A percentile compares a stretch with the other conserved stretches of the same genome.
Evolutionary conservation across 2,329 filamentous ascomycete genomes (phyloP).

Genomic region (Paracamarosporium sp.): DNA sequence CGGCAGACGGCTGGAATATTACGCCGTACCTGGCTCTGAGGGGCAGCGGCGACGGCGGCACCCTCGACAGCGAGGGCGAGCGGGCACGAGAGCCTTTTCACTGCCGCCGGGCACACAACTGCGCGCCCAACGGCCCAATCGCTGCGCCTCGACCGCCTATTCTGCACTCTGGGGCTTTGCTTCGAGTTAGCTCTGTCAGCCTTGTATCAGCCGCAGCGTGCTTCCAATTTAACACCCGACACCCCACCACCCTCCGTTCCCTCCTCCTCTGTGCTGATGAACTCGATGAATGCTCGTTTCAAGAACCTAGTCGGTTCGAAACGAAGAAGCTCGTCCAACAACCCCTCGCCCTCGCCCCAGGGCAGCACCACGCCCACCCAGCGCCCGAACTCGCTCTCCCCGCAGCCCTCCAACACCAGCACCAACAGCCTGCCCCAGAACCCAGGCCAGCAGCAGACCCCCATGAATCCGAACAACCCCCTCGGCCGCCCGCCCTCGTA

Average conservation of each 20-base stretch:
- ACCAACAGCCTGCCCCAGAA: conserved; percentile 43
- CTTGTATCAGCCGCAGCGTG: conserved; percentile 38
- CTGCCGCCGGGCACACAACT: not conserved
- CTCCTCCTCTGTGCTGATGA: conserved; percentile 60
- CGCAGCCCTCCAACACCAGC: conserved; percentile 47
- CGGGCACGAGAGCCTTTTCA: not conserved
- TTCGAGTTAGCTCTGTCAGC: conserved; percentile 15
- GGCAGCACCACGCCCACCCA: conserved; percentile 47
- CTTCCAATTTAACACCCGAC: conserved; percentile 34
- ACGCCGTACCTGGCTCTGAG: conserved; percentile 7
- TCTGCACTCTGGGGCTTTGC: conserved; percentile 4
- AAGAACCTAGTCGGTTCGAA: conserved; percentile 83
- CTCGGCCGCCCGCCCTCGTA: conserved; percentile 70
- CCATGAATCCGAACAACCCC: conserved; percentile 63
- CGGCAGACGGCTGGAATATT: not conserved
- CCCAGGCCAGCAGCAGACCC: conserved; percentile 27
- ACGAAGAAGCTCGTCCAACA: conserved; percentile 70
- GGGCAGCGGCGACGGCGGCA: conserved; percentile 4
- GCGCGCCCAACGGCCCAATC: conserved; percentile 5
- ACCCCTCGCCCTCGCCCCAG: conserved; percentile 44
- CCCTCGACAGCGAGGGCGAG: not conserved
- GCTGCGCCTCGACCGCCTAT: conserved; percentile 12
- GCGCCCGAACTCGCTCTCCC: conserved; percentile 48
- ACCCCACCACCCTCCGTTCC: conserved; percentile 28
- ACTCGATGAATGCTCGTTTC: conserved; percentile 80